Evolutionary conservation across 805 yeast species (phyloP).

Genomic region (Candida lessepsii): DNA sequence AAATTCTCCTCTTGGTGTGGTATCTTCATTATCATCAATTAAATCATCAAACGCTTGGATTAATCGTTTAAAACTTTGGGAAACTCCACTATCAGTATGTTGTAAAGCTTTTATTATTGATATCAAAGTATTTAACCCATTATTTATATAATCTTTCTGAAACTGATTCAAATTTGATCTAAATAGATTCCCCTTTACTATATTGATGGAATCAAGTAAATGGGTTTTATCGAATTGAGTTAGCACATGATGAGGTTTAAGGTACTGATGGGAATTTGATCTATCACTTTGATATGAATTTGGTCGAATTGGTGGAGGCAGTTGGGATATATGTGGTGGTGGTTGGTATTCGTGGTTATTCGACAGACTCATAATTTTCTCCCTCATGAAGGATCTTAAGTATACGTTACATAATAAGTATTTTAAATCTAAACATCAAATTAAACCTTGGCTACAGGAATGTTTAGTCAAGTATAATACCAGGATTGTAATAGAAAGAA

Average conservation of each 20-base stretch:
- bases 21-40: constrained; percentile 3
- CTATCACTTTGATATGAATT: neutral
- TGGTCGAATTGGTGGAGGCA: neutral
- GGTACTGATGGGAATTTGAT: neutral
- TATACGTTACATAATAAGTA: constrained; percentile 6
- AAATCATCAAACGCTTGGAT: constrained; percentile 6
- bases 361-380: neutral
- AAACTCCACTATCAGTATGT: constrained; percentile 1
- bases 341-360: neutral
- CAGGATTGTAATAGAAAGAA: constrained; percentile 58
- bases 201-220: constrained; percentile 3
- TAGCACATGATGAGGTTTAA: constrained; percentile 5
- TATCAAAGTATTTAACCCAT: constrained; percentile 8
- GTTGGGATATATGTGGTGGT: neutral
- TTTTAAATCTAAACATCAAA: constrained; percentile 40
- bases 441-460: constrained; percentile 53
- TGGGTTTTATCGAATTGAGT: constrained; percentile 6
- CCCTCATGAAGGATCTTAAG: constrained; percentile 6
- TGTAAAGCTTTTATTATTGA: constrained; percentile 8
- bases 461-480: constrained; percentile 46
- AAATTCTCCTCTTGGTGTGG: constrained; percentile 1
- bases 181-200: neutral
- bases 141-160: constrained; percentile 13
- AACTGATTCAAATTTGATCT: constrained; percentile 4
- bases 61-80: constrained; percentile 2